Evolutionary conservation across 805 yeast genomes (phyloP), one percentile per base, ranked within the genome.

Genomic region (Candida taoyuanica): DNA sequence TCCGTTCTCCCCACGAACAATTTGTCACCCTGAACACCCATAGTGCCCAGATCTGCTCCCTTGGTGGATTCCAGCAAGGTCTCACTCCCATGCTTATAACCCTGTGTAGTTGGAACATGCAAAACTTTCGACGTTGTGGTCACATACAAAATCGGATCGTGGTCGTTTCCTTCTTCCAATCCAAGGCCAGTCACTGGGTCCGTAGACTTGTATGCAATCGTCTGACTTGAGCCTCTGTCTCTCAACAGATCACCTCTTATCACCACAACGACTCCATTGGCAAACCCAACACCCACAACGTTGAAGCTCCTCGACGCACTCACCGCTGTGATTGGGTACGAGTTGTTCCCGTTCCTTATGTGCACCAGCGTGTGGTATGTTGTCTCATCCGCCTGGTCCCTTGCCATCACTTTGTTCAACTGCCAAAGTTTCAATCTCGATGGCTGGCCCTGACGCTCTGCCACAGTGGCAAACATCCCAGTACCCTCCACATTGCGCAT

Each of bases 141-240:
- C 15, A 85, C 82, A 55, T 74, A 88, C 13, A 88, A 61, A 23
- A 74, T 62, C 2, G 73, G 70, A 13, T 69, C 70, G 34, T 74
- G 71, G 21, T 55, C 46, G 34, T 60, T 55, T 12, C 53, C 60
- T 13, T 53, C 60, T 36, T 69, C 69, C 48, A 89, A 74, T 20
- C 74, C 72, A 1, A 91, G 61, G 0, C 85, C 82, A 0, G 98
- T 91, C 15, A 93, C 72, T 1, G 97, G 95, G 34, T 86, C 93
- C 3, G 70, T 63, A 13, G 62, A 60, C 42, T 82, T 85, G 55
- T 79, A 85, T 1, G 89, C 78, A 0, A 82, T 58, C 20, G 97
- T 67, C 53, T 91, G 98, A 47, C 93, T 75, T 8, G 95, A 78
- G 0, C 98, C 98, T 42, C 95, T 67, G 55, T 93, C 98, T 49